Percentiles rank a stretch among this genome's conserved stretches.
Evolutionary conservation across 228 moss, liverwort and hornwort genomes (phyloP).

Genomic region (Sphagnum magellanicum): DNA sequence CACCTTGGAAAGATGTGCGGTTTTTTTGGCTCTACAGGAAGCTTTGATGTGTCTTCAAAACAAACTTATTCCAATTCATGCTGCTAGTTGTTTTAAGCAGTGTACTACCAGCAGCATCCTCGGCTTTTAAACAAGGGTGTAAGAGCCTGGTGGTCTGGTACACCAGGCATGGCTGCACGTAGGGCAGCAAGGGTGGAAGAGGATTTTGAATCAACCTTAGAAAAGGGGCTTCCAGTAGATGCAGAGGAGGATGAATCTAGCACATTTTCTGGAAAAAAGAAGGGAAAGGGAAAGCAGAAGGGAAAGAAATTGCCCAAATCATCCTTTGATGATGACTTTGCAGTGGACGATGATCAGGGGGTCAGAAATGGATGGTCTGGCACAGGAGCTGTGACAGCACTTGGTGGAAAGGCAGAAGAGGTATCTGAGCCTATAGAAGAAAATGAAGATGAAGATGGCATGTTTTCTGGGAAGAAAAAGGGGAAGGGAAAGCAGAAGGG

Average conservation of each 20-base stretch:
- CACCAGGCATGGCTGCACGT: too few species aligned
- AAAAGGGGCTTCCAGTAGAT: too few species aligned
- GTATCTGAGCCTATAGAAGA: conserved; percentile 1
- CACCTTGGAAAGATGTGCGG: too few species aligned
- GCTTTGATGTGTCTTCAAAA: too few species aligned
- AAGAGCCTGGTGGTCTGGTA: too few species aligned
- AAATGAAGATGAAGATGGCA: not conserved
- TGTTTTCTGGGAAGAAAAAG: conserved; percentile 25
- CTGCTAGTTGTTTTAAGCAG: too few species aligned
- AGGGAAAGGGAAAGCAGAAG: conserved; percentile 57
- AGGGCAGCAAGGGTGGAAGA: too few species aligned
- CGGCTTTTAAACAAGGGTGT: too few species aligned
- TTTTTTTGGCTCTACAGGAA: too few species aligned
- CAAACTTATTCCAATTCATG: too few species aligned
- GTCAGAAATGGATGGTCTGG: not conserved
- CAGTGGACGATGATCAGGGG: not conserved
- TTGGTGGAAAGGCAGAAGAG: conserved; percentile 3
- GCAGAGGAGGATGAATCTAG: conserved; percentile 12
- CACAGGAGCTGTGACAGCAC: not conserved
- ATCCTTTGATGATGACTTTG: conserved; percentile 5
- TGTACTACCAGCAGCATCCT: too few species aligned
- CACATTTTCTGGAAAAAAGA: conserved; percentile 38
- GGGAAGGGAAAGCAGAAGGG: conserved; percentile 11
- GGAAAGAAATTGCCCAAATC: conserved; percentile 19
- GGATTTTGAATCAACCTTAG: too few species aligned